Base-by-base conservation (phyloP, 257 asterid species). In the Nyctanthes arbortristis region DNA sequence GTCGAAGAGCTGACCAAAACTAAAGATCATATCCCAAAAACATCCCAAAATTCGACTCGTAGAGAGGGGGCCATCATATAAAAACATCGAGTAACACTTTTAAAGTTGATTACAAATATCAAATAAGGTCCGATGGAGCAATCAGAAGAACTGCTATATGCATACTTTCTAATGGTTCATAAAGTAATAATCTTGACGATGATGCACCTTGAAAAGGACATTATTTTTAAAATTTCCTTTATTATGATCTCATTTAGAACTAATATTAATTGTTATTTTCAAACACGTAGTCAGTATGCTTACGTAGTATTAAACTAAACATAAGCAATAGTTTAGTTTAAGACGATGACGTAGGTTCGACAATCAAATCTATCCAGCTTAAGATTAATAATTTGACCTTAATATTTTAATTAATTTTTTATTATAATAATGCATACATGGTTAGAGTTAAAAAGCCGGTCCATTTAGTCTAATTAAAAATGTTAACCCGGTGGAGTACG, bases 391-490 rank as follows among this genome's bases (percentile, higher is more conserved):
- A 49, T 20, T 45, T 11, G 55, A 5, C 39, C 65, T 63, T 61
- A 61, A 32, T 18, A 10, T 0, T 25, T 25, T 73, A 61, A 56
- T n/a, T n/a, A n/a, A n/a, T n/a, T n/a, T n/a, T n/a, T n/a, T n/a
- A n/a, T n/a, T n/a, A n/a, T n/a, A n/a, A n/a, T n/a, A n/a, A n/a
- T n/a, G n/a, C n/a, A n/a, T 20, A 71, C 62, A 70, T 29, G 70
- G 72, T 57, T 64, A 39, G 65, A 32, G 59, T 64, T 63, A 52
- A 72, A 64, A 25, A 16, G 74, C 72, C 71, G 78, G 79, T 66
- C 72, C 66, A 30, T 30, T 35, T 6, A 14, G 60, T 31, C 24
- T 36, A 67, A 66, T 54, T 31, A 14, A 69, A 29, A 14, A 65
- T 18, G 9, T 34, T 43, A 12, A 59, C 7, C 58, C 68, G 29